Base-by-base conservation (phyloP, 176 grass and related monocot genomes). In the Leersia perrieri region DNA sequence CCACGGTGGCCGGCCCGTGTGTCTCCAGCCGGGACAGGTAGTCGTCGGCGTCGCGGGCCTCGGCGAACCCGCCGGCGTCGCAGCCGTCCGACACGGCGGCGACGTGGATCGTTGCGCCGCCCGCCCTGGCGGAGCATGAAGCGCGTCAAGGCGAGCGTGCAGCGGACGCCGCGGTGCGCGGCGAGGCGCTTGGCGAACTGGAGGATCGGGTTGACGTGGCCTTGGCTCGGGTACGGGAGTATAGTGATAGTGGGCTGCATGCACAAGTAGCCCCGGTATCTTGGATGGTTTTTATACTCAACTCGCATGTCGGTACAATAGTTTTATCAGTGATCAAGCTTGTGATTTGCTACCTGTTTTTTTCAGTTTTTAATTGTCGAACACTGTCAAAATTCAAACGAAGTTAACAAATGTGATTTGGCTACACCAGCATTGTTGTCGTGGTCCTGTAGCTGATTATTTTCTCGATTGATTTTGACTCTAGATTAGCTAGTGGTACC, bases 191-290 rank as follows among this genome's bases (percentile, higher is more conserved):
- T 93, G 38, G 75, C 91, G 16, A 93, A 84, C 35, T 93, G 81
- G 35, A 97, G 87, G 68, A 97, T 65, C 41, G 94, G 94, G 81
- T 91, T 92, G 78, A 97, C 80, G 81, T 93, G 94, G 68, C 94
- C 94, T 77, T 97, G 94, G 77, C 79, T 87, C n/a, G 94, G 94
- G 86, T 93, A 97, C 16, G 94, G 88, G 4, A 97, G 77, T 11
- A 47, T 15, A 1, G 15, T 18, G 12, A 39, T 14, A 47, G 44
- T 14, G 18, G 44, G 18, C 15, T 47, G 44, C 4, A 41, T n/a
- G n/a, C n/a, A n/a, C n/a, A n/a, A n/a, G n/a, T n/a, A 5, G 2
- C 42, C 42, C 13, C 2, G 42, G 0, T 45, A 45, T 45, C 42
- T 15, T 45, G 13, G 42, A 45, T 3, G 12, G 13, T 45, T 44